phyloP scores from a whole-genome alignment of 176 grass and related monocot genomes.

The Elymus sibiricus region DNA sequence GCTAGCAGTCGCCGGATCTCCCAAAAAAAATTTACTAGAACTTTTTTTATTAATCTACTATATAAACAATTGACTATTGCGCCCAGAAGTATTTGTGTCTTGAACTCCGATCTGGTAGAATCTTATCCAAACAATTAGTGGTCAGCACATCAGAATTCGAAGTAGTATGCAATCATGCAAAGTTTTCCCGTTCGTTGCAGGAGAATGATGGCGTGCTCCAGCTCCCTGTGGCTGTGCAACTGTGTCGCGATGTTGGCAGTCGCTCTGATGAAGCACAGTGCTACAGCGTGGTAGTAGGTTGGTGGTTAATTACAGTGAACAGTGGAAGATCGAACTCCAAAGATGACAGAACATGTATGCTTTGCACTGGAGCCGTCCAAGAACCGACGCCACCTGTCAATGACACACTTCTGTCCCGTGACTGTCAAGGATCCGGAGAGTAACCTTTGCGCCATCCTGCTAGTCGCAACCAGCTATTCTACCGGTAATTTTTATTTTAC shows the following conservation, averaged over 20 bases:
- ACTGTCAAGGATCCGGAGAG: neutral
- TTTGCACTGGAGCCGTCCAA: neutral
- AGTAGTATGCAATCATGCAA: neutral
- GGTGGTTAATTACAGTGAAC: neutral
- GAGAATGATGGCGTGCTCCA: neutral
- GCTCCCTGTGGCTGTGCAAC: neutral
- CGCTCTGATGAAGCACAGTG: neutral
- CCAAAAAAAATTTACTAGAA: no score
- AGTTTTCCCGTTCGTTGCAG: neutral
- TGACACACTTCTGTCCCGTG: neutral
- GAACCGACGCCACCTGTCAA: neutral
- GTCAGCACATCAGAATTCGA: neutral
- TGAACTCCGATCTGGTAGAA: neutral
- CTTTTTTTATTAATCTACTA: no score
- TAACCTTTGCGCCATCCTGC: neutral
- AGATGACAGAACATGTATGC: neutral
- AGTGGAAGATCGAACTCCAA: neutral
- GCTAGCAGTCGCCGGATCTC: no score
- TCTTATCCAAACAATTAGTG: neutral
- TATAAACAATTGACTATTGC: no score
- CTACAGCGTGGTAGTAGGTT: no score
- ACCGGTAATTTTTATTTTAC: neutral
- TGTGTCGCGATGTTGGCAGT: neutral
- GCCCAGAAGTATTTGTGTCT: no score
- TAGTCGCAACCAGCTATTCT: neutral